Conservation (phyloP, 768 basidiomycete genomes). For the Royoungia palumana region DNA sequence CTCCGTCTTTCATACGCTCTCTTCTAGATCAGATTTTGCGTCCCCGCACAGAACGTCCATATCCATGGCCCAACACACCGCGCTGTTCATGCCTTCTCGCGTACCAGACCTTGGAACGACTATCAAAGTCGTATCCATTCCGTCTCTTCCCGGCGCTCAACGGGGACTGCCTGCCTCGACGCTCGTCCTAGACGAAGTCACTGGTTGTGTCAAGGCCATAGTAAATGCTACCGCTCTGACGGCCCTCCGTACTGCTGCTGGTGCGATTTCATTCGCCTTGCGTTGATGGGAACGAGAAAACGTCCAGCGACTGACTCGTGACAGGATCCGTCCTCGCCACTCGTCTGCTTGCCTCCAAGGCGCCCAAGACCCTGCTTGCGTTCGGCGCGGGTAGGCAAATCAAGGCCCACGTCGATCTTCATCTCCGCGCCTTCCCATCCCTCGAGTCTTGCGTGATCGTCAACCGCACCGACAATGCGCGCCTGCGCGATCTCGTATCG, state of each 20-base stretch:
- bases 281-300: neutral
- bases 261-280: slow-evolving; percentile 33
- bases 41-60: slow-evolving; percentile 61
- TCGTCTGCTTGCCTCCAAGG: slow-evolving; percentile 43
- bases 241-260: slow-evolving; percentile 78
- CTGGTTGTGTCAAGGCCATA: slow-evolving; percentile 67
- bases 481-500: slow-evolving; percentile 40
- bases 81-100: slow-evolving; percentile 83
- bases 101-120: slow-evolving; percentile 52
- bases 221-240: slow-evolving; percentile 78
- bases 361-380: slow-evolving; percentile 48
- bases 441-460: slow-evolving; percentile 55
- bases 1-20: slow-evolving; percentile 51
- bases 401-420: slow-evolving; percentile 59
- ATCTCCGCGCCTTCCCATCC: slow-evolving; percentile 54
- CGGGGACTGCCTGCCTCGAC: slow-evolving; percentile 76
- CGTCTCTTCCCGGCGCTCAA: slow-evolving; percentile 38
- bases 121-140: slow-evolving; percentile 81
- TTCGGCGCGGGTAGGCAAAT: slow-evolving; percentile 78
- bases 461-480: slow-evolving; percentile 54
- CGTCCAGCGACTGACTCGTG: neutral
- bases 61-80: slow-evolving; percentile 50
- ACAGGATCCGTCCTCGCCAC: slow-evolving; percentile 70
- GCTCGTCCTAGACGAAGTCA: slow-evolving; percentile 66
- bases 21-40: slow-evolving; percentile 24